Evolutionary conservation across 192 early-diverging fungal genomes (phyloP).

Genomic region (Umbelopsis vinacea): DNA sequence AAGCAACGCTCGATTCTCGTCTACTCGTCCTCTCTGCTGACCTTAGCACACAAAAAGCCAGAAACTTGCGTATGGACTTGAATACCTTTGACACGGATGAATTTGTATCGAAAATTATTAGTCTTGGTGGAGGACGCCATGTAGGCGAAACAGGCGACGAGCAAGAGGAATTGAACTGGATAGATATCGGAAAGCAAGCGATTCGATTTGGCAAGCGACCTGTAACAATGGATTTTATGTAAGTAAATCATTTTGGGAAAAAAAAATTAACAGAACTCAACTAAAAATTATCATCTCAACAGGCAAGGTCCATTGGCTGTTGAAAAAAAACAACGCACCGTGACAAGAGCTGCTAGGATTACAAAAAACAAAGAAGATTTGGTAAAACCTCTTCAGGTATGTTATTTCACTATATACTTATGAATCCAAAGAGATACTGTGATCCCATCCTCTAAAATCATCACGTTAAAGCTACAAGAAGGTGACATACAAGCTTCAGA

Average conservation of each 20-base stretch:
- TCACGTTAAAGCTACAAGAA: constrained; percentile 50
- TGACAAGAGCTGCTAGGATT: constrained; percentile 37
- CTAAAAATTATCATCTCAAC: constrained; percentile 3
- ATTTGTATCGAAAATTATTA: constrained; percentile 68
- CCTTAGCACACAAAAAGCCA: constrained; percentile 75
- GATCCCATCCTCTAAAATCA: neutral
- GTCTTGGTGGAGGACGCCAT: constrained; percentile 52
- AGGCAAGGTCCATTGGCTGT: constrained; percentile 75
- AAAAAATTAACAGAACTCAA: too few species aligned
- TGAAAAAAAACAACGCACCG: constrained; percentile 55
- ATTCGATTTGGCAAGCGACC: constrained; percentile 54
- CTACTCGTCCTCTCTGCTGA: constrained; percentile 78
- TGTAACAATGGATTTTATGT: constrained; percentile 82
- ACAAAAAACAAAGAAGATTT: constrained; percentile 54
- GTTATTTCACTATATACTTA: neutral
- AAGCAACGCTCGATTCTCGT: constrained; percentile 89
- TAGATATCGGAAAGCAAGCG: constrained; percentile 57
- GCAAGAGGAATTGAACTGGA: constrained; percentile 59
- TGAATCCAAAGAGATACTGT: neutral
- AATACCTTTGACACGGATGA: constrained; percentile 79
- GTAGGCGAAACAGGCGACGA: constrained; percentile 52
- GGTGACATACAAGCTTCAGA: constrained; percentile 77
- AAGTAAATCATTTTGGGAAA: too few species aligned
- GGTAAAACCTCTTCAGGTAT: constrained; percentile 49
- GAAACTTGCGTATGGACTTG: constrained; percentile 75